Evolutionary conservation across 2,329 filamentous ascomycete species (phyloP).

Genomic region (Colletotrichum sp.): DNA sequence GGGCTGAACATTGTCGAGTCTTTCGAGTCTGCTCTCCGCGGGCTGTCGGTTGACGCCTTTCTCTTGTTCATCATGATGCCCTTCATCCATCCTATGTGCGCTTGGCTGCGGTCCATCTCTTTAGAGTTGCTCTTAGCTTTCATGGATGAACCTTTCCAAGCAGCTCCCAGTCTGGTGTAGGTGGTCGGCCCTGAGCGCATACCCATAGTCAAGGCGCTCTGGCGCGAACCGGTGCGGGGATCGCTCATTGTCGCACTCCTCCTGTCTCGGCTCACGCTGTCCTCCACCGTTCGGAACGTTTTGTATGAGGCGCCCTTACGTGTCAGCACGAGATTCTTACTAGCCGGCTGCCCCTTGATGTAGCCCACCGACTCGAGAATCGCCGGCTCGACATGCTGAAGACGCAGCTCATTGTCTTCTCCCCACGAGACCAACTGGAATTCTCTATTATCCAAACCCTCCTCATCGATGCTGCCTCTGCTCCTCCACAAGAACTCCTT

Average conservation of each 20-base stretch:
- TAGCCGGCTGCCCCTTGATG: slow-evolving; percentile 69
- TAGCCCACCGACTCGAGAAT: slow-evolving; percentile 74
- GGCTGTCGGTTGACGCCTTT: slow-evolving; percentile 47
- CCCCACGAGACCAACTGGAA: slow-evolving; percentile 96
- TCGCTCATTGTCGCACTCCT: slow-evolving; percentile 67
- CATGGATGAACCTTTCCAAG: slow-evolving; percentile 64
- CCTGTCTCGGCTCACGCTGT: slow-evolving; percentile 60
- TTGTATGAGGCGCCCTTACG: slow-evolving; percentile 86
- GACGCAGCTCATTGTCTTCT: slow-evolving; percentile 79
- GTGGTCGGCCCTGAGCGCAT: slow-evolving; percentile 49
- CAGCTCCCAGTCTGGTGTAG: slow-evolving; percentile 38
- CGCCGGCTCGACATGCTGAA: slow-evolving; percentile 74
- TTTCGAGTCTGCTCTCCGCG: slow-evolving; percentile 57
- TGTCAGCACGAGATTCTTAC: slow-evolving; percentile 72
- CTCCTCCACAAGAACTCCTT: slow-evolving; percentile 93
- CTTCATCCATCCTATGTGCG: slow-evolving; percentile 73
- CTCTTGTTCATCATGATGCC: slow-evolving; percentile 68
- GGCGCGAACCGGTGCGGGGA: slow-evolving; percentile 49
- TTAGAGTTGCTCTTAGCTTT: slow-evolving; percentile 55
- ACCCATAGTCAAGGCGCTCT: slow-evolving; percentile 47
- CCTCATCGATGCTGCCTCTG: slow-evolving; percentile 69
- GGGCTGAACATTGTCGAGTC: slow-evolving; percentile 57
- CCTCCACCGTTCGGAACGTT: slow-evolving; percentile 79
- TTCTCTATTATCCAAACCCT: slow-evolving; percentile 80
- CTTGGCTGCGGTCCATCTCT: slow-evolving; percentile 51